Percentiles rank a stretch among this genome's conserved stretches.
phyloP scores from a whole-genome alignment of 1,284 basidiomycete genomes.

The Ustilago crameri region DNA sequence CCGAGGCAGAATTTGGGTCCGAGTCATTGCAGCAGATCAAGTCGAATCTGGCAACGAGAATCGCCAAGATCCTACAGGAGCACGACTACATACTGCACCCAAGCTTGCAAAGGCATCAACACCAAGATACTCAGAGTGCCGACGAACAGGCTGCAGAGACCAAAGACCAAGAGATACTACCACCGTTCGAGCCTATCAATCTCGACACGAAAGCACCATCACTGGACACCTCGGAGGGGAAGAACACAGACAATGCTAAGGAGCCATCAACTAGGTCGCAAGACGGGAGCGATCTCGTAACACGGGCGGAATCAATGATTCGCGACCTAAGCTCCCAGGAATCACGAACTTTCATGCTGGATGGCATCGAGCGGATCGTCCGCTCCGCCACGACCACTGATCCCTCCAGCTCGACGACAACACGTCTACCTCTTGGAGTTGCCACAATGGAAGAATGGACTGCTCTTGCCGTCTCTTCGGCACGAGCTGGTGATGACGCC shows the following conservation, averaged over 20 bases:
- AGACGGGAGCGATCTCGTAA: slow-evolving; percentile 8
- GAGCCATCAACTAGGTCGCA: background rate
- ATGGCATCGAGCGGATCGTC: slow-evolving; percentile 34
- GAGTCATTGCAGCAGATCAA: slow-evolving; percentile 33
- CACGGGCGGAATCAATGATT: slow-evolving; percentile 33
- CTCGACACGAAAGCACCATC: slow-evolving; percentile 14
- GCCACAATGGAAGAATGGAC: slow-evolving; percentile 51
- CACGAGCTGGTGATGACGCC: slow-evolving; percentile 27
- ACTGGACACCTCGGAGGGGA: background rate
- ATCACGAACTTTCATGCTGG: slow-evolving; percentile 33
- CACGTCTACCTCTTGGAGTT: slow-evolving; percentile 38
- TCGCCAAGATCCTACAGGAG: slow-evolving; percentile 28
- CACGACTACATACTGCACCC: slow-evolving; percentile 32
- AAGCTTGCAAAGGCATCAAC: background rate
- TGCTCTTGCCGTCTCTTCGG: slow-evolving; percentile 52
- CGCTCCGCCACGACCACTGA: slow-evolving; percentile 2
- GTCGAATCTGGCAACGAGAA: slow-evolving; percentile 35
- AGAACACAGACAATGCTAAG: background rate
- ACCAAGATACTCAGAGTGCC: background rate
- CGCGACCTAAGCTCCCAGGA: slow-evolving; percentile 21
- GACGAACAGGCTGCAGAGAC: background rate
- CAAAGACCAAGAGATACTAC: background rate
- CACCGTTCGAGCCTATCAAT: slow-evolving; percentile 3
- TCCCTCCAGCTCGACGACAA: background rate
- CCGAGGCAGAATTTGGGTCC: background rate